These are phyloP conservation scores for Patellaria atrata DNA, from an alignment of 495 filamentous ascomycete species.

Conservation along the genomic window DNA sequence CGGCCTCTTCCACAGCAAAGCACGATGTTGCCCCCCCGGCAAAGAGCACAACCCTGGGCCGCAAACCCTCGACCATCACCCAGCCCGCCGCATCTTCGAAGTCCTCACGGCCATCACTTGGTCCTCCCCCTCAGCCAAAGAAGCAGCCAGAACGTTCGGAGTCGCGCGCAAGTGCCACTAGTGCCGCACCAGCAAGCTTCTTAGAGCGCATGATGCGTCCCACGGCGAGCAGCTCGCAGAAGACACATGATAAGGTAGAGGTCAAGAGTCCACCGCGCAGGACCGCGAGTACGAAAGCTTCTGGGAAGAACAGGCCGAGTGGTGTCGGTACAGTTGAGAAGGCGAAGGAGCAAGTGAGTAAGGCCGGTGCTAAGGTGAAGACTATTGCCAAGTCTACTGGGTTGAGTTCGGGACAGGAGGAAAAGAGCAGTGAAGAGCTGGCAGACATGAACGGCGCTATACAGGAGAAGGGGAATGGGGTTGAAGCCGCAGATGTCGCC, in stretches of 20 bases:
- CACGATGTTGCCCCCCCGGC: slow-evolving; percentile 16
- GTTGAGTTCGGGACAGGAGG: neutral
- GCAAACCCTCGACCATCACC: slow-evolving; percentile 18
- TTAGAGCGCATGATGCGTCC: slow-evolving; percentile 88
- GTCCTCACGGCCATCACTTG: slow-evolving; percentile 13
- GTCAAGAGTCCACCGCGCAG: slow-evolving; percentile 18
- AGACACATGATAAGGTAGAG: slow-evolving; percentile 64
- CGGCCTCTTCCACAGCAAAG: slow-evolving; percentile 26
- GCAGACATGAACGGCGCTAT: neutral
- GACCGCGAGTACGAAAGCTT: slow-evolving; percentile 5
- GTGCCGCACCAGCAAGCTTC: slow-evolving; percentile 49
- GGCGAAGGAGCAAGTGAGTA: slow-evolving; percentile 13
- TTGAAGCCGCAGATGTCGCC: neutral
- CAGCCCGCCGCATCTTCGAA: slow-evolving; percentile 15
- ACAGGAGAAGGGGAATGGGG: neutral
- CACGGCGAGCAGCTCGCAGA: slow-evolving; percentile 63
- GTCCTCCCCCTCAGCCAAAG: slow-evolving; percentile 10
- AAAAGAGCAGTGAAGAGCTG: neutral
- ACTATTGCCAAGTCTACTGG: slow-evolving; percentile 10
- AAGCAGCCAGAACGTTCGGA: slow-evolving; percentile 19
- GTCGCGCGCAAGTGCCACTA: slow-evolving; percentile 28
- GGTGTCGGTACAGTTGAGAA: slow-evolving; percentile 9
- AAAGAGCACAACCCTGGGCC: slow-evolving; percentile 10
- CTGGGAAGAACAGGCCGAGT: slow-evolving; percentile 6
- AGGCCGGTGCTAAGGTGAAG: slow-evolving; percentile 14